Evolutionary conservation across 495 filamentous ascomycete species (phyloP), one percentile per base, ranked within the genome.

Genomic region (Melanomma pulvis-pyrius): DNA sequence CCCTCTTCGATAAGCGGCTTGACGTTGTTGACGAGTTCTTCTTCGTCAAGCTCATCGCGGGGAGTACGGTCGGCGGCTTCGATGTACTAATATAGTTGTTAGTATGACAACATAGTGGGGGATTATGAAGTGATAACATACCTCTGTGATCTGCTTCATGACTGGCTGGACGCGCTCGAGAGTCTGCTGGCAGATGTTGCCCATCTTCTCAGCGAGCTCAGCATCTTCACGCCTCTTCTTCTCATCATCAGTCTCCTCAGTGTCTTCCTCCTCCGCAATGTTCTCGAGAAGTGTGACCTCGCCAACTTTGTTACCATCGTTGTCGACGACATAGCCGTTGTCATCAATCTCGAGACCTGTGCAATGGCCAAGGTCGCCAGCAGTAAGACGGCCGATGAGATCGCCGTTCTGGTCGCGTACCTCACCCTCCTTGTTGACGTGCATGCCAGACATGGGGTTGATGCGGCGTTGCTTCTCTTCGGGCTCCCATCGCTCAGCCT

Each of bases 41-140:
- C 92, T 72, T 97, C 93, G 75, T 97, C 92, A 21, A 96, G 86
- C 70, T 97, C 91, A 9, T 96, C 92, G 75, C 90, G 88, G n/a
- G 90, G 87, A 8, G 88, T 92, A 61, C 86, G 83, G 65, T 96
- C 90, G 39, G 92, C 93, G 59, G 82, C 81, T 57, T 94, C 90
- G 69, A 97, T 86, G 73, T 85, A 82, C 88, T 94, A 41, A 47
- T 44, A 21, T 8, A 49, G 41, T 24, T 69, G 73, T 71, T 53
- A 72, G 46, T 25, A 54, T 24, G n/a, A 22, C 50, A 8, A 49
- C 25, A 30, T 4, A 67, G 21, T n/a, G n/a, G 25, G 46, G 44
- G 53, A 17, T 24, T 21, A 26, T 30, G 1, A 22, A 67, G 73
- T 59, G 46, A 47, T 7, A 26, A 73, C 84, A 76, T 85, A 91